Evolutionary conservation across 768 basidiomycete species (phyloP).

Genomic region (Russula ochroleuca): DNA sequence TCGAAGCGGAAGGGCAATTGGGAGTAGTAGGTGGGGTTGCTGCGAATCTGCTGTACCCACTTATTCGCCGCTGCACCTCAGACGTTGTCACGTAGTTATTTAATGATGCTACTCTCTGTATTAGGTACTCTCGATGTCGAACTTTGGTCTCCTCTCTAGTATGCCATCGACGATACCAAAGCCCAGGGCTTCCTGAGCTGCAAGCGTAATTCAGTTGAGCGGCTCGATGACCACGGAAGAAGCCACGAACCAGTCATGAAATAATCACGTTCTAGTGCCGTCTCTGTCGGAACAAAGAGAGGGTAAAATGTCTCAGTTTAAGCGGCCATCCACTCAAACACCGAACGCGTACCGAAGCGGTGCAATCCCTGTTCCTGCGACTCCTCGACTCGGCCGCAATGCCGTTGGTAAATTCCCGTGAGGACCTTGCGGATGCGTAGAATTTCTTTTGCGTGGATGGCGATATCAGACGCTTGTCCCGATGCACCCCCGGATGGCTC

Average conservation of each 20-base stretch:
- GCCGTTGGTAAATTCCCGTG: constrained; percentile 84
- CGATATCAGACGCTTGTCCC: constrained; percentile 94
- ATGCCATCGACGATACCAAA: constrained; percentile 95
- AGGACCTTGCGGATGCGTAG: constrained; percentile 79
- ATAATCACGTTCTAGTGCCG: constrained; percentile 89
- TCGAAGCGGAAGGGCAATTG: background rate
- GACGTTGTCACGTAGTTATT: background rate
- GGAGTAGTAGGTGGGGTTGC: background rate
- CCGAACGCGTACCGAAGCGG: constrained; percentile 66
- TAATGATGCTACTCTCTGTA: background rate
- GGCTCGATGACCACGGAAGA: constrained; percentile 26
- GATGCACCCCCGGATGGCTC: constrained; percentile 96
- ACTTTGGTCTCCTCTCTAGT: constrained; percentile 67
- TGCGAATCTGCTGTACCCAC: background rate
- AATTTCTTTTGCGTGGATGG: constrained; percentile 97
- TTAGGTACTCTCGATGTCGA: constrained; percentile 36
- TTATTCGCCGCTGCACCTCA: background rate
- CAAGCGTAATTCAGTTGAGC: constrained; percentile 26
- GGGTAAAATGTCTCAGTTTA: constrained; percentile 28
- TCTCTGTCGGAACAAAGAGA: constrained; percentile 48
- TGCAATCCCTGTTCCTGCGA: constrained; percentile 55
- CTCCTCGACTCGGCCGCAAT: constrained; percentile 71
- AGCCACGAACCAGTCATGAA: constrained; percentile 76
- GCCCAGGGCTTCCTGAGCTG: constrained; percentile 80
- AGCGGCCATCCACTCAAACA: constrained; percentile 23